Conservation (phyloP, 2,329 filamentous ascomycete species). For the Helotiales sp. region DNA sequence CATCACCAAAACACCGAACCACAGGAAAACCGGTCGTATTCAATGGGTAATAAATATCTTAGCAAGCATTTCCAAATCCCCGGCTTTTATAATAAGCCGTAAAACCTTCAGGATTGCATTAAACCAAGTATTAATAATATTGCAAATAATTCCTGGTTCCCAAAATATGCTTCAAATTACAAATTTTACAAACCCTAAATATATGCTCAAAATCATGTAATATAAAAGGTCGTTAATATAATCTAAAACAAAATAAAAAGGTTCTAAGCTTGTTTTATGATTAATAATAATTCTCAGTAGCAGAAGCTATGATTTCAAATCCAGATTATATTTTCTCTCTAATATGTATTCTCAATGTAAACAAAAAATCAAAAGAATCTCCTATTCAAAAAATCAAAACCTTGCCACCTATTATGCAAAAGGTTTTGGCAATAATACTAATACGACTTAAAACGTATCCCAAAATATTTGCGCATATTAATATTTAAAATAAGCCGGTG, state of each 20-base stretch:
- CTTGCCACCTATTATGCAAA: too few species aligned
- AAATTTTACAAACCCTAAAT: constrained; percentile 9
- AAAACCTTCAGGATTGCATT: constrained; percentile 17
- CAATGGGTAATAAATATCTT: constrained; percentile 17
- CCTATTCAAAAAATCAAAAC: too few species aligned
- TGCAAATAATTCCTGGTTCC: constrained; percentile 16
- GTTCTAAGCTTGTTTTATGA: not conserved
- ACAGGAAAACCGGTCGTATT: constrained; percentile 10
- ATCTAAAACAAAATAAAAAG: constrained; percentile 14
- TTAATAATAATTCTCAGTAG: constrained; percentile 11
- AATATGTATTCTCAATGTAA: too few species aligned
- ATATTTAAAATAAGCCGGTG: too few species aligned
- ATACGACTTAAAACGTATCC: too few species aligned
- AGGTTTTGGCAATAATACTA: too few species aligned
- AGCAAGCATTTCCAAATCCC: constrained; percentile 13
- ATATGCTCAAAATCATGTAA: constrained; percentile 22
- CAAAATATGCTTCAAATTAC: constrained; percentile 11
- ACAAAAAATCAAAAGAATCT: too few species aligned
- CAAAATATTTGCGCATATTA: too few species aligned
- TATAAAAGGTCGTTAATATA: constrained; percentile 20
- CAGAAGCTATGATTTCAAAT: constrained; percentile 16
- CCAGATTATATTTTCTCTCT: too few species aligned
- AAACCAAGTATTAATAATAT: constrained; percentile 22
- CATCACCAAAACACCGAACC: constrained; percentile 14
- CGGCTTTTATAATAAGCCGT: constrained; percentile 11